phyloP scores from a whole-genome alignment of 169 alveolate species.

The Plasmodium coatneyi region DNA sequence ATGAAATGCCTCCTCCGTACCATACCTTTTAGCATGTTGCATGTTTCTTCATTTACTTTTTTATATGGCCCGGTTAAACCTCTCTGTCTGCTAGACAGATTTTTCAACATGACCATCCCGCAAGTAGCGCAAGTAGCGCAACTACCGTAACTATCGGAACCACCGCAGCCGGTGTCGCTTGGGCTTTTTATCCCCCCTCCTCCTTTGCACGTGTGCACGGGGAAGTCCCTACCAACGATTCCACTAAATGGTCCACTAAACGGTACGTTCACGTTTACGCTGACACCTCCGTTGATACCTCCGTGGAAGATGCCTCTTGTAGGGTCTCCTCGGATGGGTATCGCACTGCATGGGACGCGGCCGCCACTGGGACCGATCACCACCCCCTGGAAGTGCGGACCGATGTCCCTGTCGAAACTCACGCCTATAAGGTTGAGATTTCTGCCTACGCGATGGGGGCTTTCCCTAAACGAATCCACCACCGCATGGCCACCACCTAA shows the following conservation, averaged over 20 bases:
- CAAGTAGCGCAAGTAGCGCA: background rate
- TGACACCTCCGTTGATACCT: background rate
- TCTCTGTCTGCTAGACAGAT: background rate
- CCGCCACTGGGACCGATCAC: background rate
- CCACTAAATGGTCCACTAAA: background rate
- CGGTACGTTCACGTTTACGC: background rate
- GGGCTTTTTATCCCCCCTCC: background rate
- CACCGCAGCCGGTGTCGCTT: background rate
- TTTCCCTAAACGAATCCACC: background rate
- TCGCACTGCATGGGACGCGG: background rate
- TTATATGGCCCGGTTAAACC: constrained; percentile 12
- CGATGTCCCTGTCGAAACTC: background rate
- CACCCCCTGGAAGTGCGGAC: background rate
- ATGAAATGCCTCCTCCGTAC: background rate
- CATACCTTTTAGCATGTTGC: constrained; percentile 1
- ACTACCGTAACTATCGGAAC: too few relatives aligned
- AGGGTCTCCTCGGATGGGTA: background rate
- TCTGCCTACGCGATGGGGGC: background rate
- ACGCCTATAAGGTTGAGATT: background rate
- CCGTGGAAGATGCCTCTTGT: background rate
- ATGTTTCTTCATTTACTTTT: constrained; percentile 8
- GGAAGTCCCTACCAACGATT: background rate
- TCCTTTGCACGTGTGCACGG: background rate
- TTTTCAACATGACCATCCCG: constrained; percentile 6
- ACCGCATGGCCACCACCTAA: background rate